Conservation (phyloP, 176 grass and related monocot genomes). For the Saccharum spontaneum region DNA sequence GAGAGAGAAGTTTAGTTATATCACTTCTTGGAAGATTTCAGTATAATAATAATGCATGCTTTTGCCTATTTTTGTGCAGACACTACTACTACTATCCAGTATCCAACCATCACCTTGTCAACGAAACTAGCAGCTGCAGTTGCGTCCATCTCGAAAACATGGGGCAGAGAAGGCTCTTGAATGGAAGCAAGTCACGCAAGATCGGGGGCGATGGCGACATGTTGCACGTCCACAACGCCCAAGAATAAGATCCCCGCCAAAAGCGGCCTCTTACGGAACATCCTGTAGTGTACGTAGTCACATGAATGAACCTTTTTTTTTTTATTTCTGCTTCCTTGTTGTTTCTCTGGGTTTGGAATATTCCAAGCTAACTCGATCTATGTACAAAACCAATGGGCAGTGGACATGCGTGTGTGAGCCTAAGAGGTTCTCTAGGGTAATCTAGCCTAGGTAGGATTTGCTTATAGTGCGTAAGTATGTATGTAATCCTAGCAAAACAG, state of each 20-base stretch:
- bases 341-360: neutral
- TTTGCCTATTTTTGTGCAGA: too few relatives aligned
- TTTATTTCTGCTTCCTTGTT: neutral
- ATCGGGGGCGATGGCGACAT: neutral
- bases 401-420: neutral
- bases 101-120: too few relatives aligned
- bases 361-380: neutral
- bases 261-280: neutral
- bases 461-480: too few relatives aligned
- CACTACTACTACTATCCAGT: too few relatives aligned
- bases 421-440: neutral
- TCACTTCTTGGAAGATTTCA: too few relatives aligned
- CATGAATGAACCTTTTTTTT: neutral
- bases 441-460: too few relatives aligned
- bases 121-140: too few relatives aligned
- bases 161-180: neutral
- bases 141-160: too few relatives aligned
- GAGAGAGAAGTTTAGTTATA: too few relatives aligned
- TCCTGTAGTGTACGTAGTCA: neutral
- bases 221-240: neutral
- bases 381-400: neutral
- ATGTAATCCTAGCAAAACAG: too few relatives aligned
- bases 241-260: conserved; percentile 2
- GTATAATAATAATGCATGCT: too few relatives aligned
- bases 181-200: neutral